These are phyloP conservation scores for Aspergillus tanneri DNA, from an alignment of 2,329 filamentous ascomycete genomes.

Conservation along the genomic window DNA sequence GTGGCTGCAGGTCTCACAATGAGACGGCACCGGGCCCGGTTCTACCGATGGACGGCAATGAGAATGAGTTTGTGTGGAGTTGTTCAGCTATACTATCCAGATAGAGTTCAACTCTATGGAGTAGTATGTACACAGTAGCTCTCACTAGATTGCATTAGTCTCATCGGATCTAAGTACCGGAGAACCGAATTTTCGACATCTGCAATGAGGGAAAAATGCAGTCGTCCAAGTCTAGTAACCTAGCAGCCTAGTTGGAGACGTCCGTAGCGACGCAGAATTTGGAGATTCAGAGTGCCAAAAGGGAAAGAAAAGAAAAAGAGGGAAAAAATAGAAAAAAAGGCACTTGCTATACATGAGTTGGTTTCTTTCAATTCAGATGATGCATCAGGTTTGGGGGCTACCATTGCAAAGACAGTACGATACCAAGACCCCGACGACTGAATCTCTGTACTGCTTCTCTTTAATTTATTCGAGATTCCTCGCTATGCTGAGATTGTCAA, in stretches of 20 bases:
- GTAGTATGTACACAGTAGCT: no score
- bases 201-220: not conserved
- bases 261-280: no score
- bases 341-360: not conserved
- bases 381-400: not conserved
- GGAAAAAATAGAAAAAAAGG: not conserved
- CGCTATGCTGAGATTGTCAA: not conserved
- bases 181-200: not conserved
- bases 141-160: not conserved
- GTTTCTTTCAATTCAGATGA: not conserved
- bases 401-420: not conserved
- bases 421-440: not conserved
- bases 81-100: conserved; percentile 7
- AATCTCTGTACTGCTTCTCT: not conserved
- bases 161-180: not conserved
- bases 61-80: not conserved
- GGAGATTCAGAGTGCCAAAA: no score
- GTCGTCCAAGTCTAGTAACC: no score
- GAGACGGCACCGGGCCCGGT: conserved; percentile 3
- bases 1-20: conserved; percentile 6
- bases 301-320: not conserved
- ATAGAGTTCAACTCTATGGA: conserved; percentile 18
- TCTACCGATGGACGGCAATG: not conserved
- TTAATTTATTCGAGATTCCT: not conserved
- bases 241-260: no score